A percentile compares a stretch with the other conserved stretches of the same genome.
Evolutionary conservation across 1,284 basidiomycete species (phyloP).

Genomic region (Tilletiopsis washingtonensis): DNA sequence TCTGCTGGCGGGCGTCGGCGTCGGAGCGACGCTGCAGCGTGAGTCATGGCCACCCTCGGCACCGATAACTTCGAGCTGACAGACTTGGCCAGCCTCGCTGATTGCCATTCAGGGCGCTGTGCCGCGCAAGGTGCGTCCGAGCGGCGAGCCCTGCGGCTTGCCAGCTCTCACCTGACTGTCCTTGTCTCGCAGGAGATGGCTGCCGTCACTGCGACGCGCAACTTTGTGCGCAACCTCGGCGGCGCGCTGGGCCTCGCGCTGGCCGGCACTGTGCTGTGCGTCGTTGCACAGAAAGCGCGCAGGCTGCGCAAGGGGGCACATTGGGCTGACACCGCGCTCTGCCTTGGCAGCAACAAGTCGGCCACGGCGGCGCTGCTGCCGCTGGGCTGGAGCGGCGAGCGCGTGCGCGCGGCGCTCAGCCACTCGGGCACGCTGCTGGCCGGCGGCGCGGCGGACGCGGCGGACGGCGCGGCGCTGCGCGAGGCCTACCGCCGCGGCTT

Average conservation of each 20-base stretch:
- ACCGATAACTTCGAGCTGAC: too few species aligned
- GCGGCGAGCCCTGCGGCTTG: too few species aligned
- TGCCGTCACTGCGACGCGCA: constrained; percentile 62
- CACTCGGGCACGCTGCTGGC: constrained; percentile 11
- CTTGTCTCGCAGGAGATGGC: too few species aligned
- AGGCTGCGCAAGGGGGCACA: too few species aligned
- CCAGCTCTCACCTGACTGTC: too few species aligned
- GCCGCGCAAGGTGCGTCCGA: constrained; percentile 54
- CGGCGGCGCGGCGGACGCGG: constrained; percentile 4
- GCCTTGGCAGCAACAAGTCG: too few species aligned
- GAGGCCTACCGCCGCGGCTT: constrained; percentile 58
- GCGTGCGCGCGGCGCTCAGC: constrained; percentile 13
- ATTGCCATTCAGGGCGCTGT: constrained; percentile 66
- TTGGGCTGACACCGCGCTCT: too few species aligned
- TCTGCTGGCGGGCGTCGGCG: constrained; percentile 60
- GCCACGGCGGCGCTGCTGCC: constrained; percentile 7
- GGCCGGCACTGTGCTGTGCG: constrained; percentile 53
- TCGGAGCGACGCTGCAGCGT: constrained; percentile 54
- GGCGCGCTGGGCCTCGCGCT: constrained; percentile 60
- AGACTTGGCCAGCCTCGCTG: too few species aligned
- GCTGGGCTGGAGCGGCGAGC: constrained; percentile 4
- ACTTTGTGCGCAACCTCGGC: constrained; percentile 61
- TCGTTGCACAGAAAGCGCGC: too few species aligned
- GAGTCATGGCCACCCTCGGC: too few species aligned
- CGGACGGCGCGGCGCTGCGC: constrained; percentile 48